Evolutionary conservation across 129 eudicot genomes (phyloP).

Genomic region (Ambrosia artemisiifolia): DNA sequence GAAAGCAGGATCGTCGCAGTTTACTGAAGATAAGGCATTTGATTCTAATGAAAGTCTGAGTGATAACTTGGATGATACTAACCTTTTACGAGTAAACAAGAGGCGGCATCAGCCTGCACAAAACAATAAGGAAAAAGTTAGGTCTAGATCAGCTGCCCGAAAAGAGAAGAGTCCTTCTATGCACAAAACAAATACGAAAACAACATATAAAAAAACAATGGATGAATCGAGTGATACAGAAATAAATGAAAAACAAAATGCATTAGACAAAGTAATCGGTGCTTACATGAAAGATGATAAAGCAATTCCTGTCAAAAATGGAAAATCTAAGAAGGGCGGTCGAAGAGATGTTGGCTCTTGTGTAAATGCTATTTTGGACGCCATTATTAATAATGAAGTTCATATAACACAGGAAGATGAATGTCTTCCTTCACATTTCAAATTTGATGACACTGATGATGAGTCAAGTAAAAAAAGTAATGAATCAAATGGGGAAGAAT

Average conservation of each 20-base stretch:
- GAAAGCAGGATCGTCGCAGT: background rate
- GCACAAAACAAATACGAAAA: background rate
- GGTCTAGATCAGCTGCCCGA: background rate
- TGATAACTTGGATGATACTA: background rate
- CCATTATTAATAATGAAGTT: background rate
- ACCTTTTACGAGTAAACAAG: background rate
- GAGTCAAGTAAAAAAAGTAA: slow-evolving; percentile 17
- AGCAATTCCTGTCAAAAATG: background rate
- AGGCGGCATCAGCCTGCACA: background rate
- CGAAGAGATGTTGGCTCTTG: background rate
- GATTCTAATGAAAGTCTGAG: slow-evolving; percentile 21
- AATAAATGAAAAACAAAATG: background rate
- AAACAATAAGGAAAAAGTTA: background rate
- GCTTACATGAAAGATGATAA: background rate
- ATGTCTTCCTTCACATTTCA: slow-evolving; percentile 32
- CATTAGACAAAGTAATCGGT: slow-evolving; percentile 2
- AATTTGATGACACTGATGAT: slow-evolving; percentile 40
- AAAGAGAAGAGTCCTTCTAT: background rate
- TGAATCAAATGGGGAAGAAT: slow-evolving; percentile 18
- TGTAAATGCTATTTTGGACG: slow-evolving; percentile 28
- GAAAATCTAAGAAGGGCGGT: background rate
- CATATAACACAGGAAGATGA: background rate
- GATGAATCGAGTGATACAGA: background rate
- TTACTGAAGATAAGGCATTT: background rate
- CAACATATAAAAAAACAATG: background rate